Evolutionary conservation across 495 filamentous ascomycete genomes (phyloP), one percentile per base, ranked within the genome.

Genomic region (Hypoxylon fragiforme): DNA sequence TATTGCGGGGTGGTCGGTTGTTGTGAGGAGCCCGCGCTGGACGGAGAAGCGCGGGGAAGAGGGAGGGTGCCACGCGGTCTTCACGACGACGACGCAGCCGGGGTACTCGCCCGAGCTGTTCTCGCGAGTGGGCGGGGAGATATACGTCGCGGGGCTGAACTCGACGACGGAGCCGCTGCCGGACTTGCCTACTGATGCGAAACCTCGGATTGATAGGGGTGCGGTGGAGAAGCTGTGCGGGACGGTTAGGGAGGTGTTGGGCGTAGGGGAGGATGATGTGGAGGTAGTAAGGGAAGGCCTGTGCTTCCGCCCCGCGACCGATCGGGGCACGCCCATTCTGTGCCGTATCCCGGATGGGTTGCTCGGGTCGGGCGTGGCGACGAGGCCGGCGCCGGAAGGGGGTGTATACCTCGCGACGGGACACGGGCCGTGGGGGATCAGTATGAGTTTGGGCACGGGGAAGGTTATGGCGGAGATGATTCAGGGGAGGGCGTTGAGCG

Each of bases 111-210:
- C 89, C 0, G 89, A 94, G 70, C 72, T 90, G 6, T 91, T 90
- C 67, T 82, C 82, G 2, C 76, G 89, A 4, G 51, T 79, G 2
- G 79, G 81, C 1, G 81, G 79, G 0, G 79, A 90, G 41, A 82
- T 92, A 11, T 91, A 90, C 62, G 70, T 94, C 52, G 87, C 86
- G 0, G 89, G 89, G 0, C 62, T 91, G 14, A 94, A 94, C 64
- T 79, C 71, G 7, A 62, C 74, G 0, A 63, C 60, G 0, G 72
- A 89, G 7, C 75, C 78, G 0, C 70, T 92, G 8, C 87, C 87
- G 1, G 64, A 69, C 3, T 52, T 78, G 3, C 71, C 82, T 7
- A 79, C 77, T 4, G 74, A 81, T 30, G 61, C 75, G 1, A 65
- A 69, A 47, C 63, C 78, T 11, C 70, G 81, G 24, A 57, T 56